These are phyloP conservation scores for Diaporthe destruens DNA, from an alignment of 2,329 filamentous ascomycete genomes.

Conservation along the genomic window DNA sequence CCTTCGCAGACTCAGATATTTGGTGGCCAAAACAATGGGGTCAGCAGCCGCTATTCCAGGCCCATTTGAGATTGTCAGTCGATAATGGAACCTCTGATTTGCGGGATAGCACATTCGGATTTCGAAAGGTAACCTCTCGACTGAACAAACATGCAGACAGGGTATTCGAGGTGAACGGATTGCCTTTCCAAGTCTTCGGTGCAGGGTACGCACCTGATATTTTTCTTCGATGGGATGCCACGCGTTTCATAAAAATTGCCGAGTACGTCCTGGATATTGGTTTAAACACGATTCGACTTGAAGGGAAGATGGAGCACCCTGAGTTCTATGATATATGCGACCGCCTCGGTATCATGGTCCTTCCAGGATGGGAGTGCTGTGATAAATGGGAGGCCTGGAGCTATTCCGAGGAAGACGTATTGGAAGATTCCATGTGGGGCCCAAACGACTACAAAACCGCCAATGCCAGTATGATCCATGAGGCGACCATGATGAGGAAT, in stretches of 20 bases:
- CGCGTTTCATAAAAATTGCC: conserved; percentile 62
- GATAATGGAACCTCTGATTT: conserved; percentile 51
- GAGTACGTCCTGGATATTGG: conserved; percentile 70
- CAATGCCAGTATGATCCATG: conserved; percentile 68
- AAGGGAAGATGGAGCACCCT: conserved; percentile 74
- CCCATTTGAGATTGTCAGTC: conserved; percentile 46
- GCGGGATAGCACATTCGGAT: conserved; percentile 59
- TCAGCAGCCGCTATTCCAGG: conserved; percentile 54
- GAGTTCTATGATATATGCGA: conserved; percentile 71
- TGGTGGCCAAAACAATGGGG: conserved; percentile 76
- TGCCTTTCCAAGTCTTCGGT: conserved; percentile 71
- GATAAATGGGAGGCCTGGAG: conserved; percentile 76
- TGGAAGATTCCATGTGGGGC: conserved; percentile 56
- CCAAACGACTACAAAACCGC: conserved; percentile 68
- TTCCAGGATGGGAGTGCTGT: conserved; percentile 76
- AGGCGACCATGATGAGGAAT: conserved; percentile 69
- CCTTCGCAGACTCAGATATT: conserved; percentile 50
- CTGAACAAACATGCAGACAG: conserved; percentile 67
- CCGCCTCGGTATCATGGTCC: conserved; percentile 70
- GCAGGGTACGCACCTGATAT: conserved; percentile 72
- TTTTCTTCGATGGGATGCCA: conserved; percentile 68
- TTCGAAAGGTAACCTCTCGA: conserved; percentile 65
- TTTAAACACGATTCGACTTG: conserved; percentile 72
- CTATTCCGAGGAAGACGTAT: conserved; percentile 65
- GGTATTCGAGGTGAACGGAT: conserved; percentile 66